These are phyloP conservation scores for Chlamydomonas incerta DNA, from an alignment of 139 green algal genomes.

Conservation along the genomic window DNA sequence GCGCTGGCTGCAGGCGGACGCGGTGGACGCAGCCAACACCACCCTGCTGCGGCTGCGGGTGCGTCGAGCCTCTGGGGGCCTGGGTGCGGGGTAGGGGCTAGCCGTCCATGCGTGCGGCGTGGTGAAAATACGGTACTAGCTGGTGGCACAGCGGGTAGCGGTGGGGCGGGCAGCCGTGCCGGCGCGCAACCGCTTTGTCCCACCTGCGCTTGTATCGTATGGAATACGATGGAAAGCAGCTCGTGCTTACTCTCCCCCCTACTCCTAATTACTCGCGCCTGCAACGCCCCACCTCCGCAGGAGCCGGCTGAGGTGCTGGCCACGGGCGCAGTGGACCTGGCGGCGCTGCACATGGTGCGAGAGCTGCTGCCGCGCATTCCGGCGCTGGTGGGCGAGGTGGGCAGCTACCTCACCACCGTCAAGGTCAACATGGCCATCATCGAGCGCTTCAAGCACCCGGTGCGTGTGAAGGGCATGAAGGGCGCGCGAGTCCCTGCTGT, in stretches of 20 bases:
- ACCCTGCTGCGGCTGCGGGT: conserved; percentile 29
- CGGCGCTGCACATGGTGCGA: conserved; percentile 28
- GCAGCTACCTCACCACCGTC: conserved; percentile 3
- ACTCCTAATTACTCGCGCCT: no score
- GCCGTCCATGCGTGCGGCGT: no score
- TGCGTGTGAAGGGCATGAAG: background rate
- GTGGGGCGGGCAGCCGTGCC: no score
- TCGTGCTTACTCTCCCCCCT: no score
- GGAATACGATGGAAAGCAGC: no score
- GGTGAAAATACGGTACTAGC: background rate
- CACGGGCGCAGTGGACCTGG: conserved; percentile 15
- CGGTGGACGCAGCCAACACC: conserved; percentile 21
- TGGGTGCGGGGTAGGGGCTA: background rate
- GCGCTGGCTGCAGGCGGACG: conserved; percentile 28
- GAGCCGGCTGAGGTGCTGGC: conserved; percentile 39
- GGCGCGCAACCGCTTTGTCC: no score
- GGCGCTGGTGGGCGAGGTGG: conserved; percentile 9
- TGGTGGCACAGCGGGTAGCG: no score
- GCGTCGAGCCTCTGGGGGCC: background rate
- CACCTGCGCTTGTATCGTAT: no score
- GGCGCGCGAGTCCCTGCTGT: no score
- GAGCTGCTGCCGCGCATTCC: conserved; percentile 29
- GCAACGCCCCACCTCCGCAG: no score
- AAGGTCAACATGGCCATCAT: conserved; percentile 25
- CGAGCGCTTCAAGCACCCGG: conserved; percentile 34